Evolutionary conservation across 2,329 filamentous ascomycete species (phyloP).

Genomic region (Arthrinium phaeospermum): DNA sequence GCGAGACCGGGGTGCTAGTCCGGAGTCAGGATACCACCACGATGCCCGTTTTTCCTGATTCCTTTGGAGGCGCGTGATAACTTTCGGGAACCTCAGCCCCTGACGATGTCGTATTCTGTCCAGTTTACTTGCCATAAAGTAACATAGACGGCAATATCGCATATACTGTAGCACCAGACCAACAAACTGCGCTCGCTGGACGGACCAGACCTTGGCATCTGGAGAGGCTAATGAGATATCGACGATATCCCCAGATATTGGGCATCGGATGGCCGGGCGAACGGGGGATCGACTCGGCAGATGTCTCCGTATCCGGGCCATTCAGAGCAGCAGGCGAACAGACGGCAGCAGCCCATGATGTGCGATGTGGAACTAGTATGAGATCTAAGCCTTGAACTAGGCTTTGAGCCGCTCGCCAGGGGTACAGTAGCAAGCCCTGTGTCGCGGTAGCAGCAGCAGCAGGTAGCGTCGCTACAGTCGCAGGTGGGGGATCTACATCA

Average conservation of each 20-base stretch:
- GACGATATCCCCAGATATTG: not conserved
- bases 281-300: not conserved
- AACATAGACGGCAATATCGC: not conserved
- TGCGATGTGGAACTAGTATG: not conserved
- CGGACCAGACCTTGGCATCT: not conserved
- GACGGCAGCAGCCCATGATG: not conserved
- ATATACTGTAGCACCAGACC: not conserved
- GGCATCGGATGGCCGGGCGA: not conserved
- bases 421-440: not conserved
- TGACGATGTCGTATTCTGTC: not conserved
- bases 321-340: not conserved
- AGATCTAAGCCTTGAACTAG: not conserved
- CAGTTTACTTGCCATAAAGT: not conserved
- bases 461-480: not conserved
- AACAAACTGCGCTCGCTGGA: not conserved
- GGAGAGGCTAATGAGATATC: not conserved
- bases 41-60: not conserved
- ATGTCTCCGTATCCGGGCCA: not conserved
- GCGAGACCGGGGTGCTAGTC: not conserved
- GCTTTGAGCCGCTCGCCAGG: not conserved
- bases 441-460: not conserved
- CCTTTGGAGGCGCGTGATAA: not conserved
- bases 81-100: not conserved
- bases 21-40: not conserved
- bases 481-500: not conserved